A percentile compares a stretch with the other conserved stretches of the same genome.
phyloP scores from a whole-genome alignment of 2,329 filamentous ascomycete genomes.

The Penicillium occitanis region DNA sequence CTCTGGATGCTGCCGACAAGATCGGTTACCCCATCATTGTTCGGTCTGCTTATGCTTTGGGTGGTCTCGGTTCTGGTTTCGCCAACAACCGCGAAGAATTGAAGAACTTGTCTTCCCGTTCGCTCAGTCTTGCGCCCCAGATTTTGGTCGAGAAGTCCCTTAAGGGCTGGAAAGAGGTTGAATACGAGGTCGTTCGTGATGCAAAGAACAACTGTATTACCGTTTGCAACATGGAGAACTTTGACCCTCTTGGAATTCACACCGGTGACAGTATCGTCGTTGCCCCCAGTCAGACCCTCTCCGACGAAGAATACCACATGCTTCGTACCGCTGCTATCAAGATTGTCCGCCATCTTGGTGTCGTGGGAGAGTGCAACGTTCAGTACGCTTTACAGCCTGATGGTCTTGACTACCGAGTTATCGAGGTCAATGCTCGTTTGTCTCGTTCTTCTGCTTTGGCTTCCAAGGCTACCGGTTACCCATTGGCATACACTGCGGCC shows the following conservation, averaged over 20 bases:
- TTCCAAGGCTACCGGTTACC: conserved; percentile 97
- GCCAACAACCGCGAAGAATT: conserved; percentile 93
- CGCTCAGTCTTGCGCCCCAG: conserved; percentile 88
- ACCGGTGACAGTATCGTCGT: conserved; percentile 99
- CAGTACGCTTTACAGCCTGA: conserved; percentile 97
- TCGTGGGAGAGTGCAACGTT: conserved; percentile 98
- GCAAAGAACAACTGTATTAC: conserved; percentile 98
- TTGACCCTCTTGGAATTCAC: conserved; percentile 94
- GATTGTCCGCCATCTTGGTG: conserved; percentile 93
- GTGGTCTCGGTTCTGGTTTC: conserved; percentile 94
- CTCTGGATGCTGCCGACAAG: conserved; percentile 77
- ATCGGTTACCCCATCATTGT: conserved; percentile 98
- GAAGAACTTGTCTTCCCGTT: conserved; percentile 87
- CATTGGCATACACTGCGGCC: conserved; percentile 92
- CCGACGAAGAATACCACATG: conserved; percentile 99
- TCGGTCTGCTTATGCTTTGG: conserved; percentile 92
- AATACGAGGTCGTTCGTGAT: conserved; percentile 97
- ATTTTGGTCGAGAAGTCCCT: conserved; percentile 98
- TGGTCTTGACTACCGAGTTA: conserved; percentile 95
- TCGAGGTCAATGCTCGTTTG: conserved; percentile 97
- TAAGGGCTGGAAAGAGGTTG: conserved; percentile 99
- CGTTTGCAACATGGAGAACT: conserved; percentile 99
- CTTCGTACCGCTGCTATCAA: conserved; percentile 96
- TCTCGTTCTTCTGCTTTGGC: conserved; percentile 95
- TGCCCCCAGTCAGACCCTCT: conserved; percentile 92